Conservation (phyloP, 2,329 filamentous ascomycete genomes). For the Curvularia sp. region DNA sequence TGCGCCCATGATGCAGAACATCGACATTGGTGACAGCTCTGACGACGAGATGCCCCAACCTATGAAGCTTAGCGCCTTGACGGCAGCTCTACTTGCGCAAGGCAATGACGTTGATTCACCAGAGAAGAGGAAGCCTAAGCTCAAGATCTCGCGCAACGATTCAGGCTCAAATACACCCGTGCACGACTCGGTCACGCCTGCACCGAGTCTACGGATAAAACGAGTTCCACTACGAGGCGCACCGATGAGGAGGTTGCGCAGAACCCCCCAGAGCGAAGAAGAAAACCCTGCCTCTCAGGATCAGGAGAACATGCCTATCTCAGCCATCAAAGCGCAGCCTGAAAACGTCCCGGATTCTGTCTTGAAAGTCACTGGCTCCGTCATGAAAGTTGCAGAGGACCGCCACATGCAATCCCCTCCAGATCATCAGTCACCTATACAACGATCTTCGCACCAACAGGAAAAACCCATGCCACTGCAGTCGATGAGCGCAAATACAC, state of each 20-base stretch:
- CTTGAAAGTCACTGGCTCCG: constrained; percentile 44
- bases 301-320: constrained; percentile 78
- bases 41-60: constrained; percentile 88
- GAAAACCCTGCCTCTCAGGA: constrained; percentile 63
- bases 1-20: constrained; percentile 57
- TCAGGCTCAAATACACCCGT: constrained; percentile 50
- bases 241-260: constrained; percentile 49
- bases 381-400: constrained; percentile 46
- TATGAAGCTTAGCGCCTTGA: constrained; percentile 92
- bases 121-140: constrained; percentile 49
- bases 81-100: constrained; percentile 76
- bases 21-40: constrained; percentile 79
- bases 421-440: constrained; percentile 40
- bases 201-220: constrained; percentile 51
- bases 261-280: constrained; percentile 52
- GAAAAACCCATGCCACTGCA: constrained; percentile 60
- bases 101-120: constrained; percentile 53
- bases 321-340: constrained; percentile 38
- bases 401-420: constrained; percentile 32
- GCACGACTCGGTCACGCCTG: constrained; percentile 51
- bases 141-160: constrained; percentile 47
- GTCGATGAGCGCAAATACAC: constrained; percentile 71
- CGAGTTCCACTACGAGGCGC: constrained; percentile 50
- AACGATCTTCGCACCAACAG: constrained; percentile 49
- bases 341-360: constrained; percentile 40